phyloP scores from a whole-genome alignment of 2,329 filamentous ascomycete species.

The Epichloe brachyelytri region DNA sequence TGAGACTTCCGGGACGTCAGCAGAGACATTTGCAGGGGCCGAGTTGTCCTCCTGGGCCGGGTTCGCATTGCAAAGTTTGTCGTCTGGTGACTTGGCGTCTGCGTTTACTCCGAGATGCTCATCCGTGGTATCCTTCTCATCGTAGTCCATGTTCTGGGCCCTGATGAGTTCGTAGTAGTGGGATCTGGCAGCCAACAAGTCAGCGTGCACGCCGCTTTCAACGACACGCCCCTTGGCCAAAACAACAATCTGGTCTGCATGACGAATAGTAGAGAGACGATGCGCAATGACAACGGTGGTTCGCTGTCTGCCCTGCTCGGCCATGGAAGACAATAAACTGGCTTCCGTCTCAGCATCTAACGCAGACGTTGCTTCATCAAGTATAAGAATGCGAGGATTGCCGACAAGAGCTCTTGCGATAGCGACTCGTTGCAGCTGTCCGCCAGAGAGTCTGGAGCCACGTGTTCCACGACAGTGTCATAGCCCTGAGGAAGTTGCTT shows the following conservation, averaged over 20 bases:
- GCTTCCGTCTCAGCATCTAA: conserved; percentile 18
- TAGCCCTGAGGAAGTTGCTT: conserved; percentile 6
- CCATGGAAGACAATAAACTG: conserved; percentile 12
- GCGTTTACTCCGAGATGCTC: background rate
- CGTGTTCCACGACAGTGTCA: conserved; percentile 6
- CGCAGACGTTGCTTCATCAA: conserved; percentile 10
- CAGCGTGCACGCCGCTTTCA: conserved; percentile 45
- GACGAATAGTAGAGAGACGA: conserved; percentile 38
- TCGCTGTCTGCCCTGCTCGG: background rate
- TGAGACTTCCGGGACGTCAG: background rate
- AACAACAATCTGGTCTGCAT: conserved; percentile 51
- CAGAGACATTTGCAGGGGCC: conserved; percentile 12
- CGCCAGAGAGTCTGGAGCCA: conserved; percentile 7
- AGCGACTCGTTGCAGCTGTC: conserved; percentile 8
- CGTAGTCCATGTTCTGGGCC: conserved; percentile 26
- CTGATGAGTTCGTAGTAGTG: conserved; percentile 29
- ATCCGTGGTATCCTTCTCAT: background rate
- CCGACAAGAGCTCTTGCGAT: conserved; percentile 10
- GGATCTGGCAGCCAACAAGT: conserved; percentile 28
- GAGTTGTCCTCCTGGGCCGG: background rate
- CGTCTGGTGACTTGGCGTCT: background rate
- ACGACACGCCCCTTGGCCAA: conserved; percentile 40
- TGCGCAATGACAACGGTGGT: conserved; percentile 52
- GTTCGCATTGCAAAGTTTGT: background rate
- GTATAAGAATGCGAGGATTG: conserved; percentile 12